Conservation (phyloP, 164 flowering plant species). For the Macadamia tetraphylla region DNA sequence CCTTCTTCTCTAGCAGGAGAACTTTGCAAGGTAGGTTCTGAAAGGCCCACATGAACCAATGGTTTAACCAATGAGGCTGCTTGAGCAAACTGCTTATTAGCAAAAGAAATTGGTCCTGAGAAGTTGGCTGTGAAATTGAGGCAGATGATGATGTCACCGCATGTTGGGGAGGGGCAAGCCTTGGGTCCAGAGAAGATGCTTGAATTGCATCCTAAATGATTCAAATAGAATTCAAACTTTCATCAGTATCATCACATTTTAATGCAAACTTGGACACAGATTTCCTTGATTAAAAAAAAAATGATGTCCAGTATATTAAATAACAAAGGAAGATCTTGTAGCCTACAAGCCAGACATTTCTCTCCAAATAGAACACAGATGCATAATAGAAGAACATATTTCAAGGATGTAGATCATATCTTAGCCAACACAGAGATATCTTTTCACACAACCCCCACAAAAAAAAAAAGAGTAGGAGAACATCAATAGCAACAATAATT, state of each 20-base stretch:
- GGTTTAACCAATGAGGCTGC: conserved; percentile 41
- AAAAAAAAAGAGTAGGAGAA: neutral
- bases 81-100: conserved; percentile 40
- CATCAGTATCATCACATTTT: conserved; percentile 3
- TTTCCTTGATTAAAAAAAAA: neutral
- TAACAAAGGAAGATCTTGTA: neutral
- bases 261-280: neutral
- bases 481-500: neutral
- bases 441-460: neutral
- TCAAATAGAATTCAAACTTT: conserved; percentile 2
- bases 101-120: conserved; percentile 41
- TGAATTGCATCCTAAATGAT: conserved; percentile 60
- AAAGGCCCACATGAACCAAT: conserved; percentile 31
- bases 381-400: neutral
- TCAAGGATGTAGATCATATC: neutral
- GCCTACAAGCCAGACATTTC: neutral
- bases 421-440: neutral
- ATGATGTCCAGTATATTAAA: neutral
- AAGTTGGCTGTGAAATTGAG: conserved; percentile 27
- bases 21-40: conserved; percentile 62
- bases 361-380: neutral
- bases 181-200: conserved; percentile 54
- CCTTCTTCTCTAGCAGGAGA: conserved; percentile 99
- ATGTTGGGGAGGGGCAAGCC: conserved; percentile 44
- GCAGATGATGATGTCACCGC: conserved; percentile 38